Conservation (phyloP, 352 stramenopile genomes). For the Blastocystis sp. region DNA sequence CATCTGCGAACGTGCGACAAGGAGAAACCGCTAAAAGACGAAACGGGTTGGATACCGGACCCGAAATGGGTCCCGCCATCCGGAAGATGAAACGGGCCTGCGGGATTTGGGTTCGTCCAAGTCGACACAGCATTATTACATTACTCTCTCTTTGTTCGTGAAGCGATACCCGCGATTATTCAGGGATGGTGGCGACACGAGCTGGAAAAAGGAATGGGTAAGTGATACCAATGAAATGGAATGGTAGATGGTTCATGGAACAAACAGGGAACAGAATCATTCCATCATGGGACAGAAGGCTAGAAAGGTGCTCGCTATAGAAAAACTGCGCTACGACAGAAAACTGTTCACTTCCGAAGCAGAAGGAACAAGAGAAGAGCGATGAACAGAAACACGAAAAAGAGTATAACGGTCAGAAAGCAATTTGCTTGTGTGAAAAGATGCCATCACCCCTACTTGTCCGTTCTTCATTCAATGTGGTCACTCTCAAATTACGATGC, state of each 20-base stretch:
- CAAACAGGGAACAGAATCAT: neutral
- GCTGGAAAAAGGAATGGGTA: neutral
- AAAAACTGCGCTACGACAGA: no score
- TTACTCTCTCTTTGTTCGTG: slow-evolving; percentile 3
- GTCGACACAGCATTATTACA: neutral
- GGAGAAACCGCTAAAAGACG: neutral
- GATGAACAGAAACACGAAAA: neutral
- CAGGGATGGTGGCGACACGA: no score
- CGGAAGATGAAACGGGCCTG: neutral
- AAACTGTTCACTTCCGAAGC: no score
- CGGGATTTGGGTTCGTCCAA: neutral
- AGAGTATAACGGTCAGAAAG: neutral
- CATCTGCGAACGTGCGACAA: neutral
- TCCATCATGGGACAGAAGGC: no score
- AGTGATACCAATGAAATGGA: neutral
- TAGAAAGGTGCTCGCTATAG: no score
- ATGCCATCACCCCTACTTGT: neutral
- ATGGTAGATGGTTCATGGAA: neutral
- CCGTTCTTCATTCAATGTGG: neutral
- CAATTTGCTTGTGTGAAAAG: neutral
- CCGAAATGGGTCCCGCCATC: neutral
- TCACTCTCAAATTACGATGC: neutral
- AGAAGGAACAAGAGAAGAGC: neutral
- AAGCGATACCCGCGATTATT: neutral
- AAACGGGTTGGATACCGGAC: neutral